Evolutionary conservation across 2,329 filamentous ascomycete species (phyloP).

Genomic region (Pseudogymnoascus destructans): DNA sequence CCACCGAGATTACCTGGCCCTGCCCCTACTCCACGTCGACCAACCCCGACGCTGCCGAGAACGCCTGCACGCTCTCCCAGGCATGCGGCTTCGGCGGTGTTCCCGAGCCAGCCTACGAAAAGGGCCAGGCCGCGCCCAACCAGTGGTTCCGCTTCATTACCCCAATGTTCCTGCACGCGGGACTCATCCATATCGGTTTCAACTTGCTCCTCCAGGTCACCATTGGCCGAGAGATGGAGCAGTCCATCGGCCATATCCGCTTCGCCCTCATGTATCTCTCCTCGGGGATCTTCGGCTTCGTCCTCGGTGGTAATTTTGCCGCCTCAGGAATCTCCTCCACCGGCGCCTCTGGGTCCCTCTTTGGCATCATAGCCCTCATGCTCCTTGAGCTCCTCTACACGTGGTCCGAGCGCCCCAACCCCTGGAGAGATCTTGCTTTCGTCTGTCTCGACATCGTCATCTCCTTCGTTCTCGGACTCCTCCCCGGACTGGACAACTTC

Average conservation of each 20-base stretch:
- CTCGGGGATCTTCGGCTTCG: slow-evolving; percentile 88
- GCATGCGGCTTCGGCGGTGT: slow-evolving; percentile 68
- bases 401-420: slow-evolving; percentile 67
- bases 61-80: slow-evolving; percentile 60
- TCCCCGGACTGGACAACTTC: slow-evolving; percentile 94
- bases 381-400: slow-evolving; percentile 87
- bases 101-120: background rate
- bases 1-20: slow-evolving; percentile 46
- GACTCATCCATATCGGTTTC: slow-evolving; percentile 88
- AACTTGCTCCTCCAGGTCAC: slow-evolving; percentile 88
- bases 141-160: slow-evolving; percentile 97
- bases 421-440: slow-evolving; percentile 75
- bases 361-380: slow-evolving; percentile 79
- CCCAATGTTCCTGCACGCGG: slow-evolving; percentile 91
- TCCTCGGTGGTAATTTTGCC: slow-evolving; percentile 88
- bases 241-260: slow-evolving; percentile 73
- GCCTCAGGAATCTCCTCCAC: slow-evolving; percentile 69
- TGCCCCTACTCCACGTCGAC: slow-evolving; percentile 59
- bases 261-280: slow-evolving; percentile 84
- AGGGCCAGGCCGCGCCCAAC: slow-evolving; percentile 49
- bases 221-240: slow-evolving; percentile 84
- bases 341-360: slow-evolving; percentile 80
- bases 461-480: slow-evolving; percentile 79
- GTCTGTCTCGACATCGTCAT: slow-evolving; percentile 76
- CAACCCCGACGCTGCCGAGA: slow-evolving; percentile 33